These are phyloP conservation scores for Ogataea salicorniae DNA, from an alignment of 805 yeast species.

Conservation along the genomic window DNA sequence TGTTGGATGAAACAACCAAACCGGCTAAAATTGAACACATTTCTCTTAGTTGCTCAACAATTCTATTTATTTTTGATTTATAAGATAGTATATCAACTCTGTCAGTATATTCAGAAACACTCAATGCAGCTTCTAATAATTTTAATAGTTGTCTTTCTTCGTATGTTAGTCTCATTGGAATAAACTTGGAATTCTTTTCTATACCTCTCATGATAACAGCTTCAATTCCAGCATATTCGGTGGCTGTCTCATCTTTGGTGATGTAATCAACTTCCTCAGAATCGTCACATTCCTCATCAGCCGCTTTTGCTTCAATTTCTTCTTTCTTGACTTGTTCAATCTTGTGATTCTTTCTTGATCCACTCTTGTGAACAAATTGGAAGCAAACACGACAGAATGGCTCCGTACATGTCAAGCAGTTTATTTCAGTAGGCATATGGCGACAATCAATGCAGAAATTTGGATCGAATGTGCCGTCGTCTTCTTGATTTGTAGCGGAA, in stretches of 20 bases:
- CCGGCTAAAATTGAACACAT: conserved; percentile 78
- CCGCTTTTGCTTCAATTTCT: conserved; percentile 14
- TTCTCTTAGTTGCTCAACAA: conserved; percentile 66
- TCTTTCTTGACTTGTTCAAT: conserved; percentile 21
- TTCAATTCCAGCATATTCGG: conserved; percentile 11
- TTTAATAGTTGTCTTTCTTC: conserved; percentile 67
- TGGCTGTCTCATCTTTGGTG: conserved; percentile 13
- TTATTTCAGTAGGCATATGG: conserved; percentile 64
- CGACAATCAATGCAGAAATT: conserved; percentile 63
- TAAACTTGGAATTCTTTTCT: conserved; percentile 43
- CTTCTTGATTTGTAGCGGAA: conserved; percentile 16
- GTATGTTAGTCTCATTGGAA: conserved; percentile 62
- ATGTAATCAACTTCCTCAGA: conserved; percentile 3
- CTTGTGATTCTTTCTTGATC: conserved; percentile 48
- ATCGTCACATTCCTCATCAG: conserved; percentile 5
- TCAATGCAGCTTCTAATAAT: conserved; percentile 67
- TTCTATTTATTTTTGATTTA: conserved; percentile 63
- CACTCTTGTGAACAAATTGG: conserved; percentile 64
- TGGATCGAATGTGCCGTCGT: conserved; percentile 30
- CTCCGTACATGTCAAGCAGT: conserved; percentile 60
- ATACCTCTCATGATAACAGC: conserved; percentile 32
- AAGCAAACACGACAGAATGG: conserved; percentile 67
- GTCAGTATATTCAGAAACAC: conserved; percentile 77
- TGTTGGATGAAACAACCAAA: conserved; percentile 68
- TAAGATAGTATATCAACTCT: conserved; percentile 67